phyloP scores from a whole-genome alignment of 2,329 filamentous ascomycete genomes.

The Madurella fahalii region DNA sequence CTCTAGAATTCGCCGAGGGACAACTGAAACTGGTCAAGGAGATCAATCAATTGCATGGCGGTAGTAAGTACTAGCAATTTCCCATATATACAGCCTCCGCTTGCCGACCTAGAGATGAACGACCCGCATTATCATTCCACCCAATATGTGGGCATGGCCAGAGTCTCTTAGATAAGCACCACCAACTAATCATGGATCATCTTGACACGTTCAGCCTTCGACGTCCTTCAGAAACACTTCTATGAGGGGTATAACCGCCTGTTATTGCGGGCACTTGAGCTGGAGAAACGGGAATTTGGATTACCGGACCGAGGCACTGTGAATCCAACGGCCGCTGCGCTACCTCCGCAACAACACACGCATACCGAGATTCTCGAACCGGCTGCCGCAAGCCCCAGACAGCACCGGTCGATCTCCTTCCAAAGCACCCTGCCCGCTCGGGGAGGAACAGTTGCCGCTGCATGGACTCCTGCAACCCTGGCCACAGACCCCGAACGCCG shows the following conservation, averaged over 20 bases:
- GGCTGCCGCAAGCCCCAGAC: neutral
- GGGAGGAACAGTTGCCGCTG: neutral
- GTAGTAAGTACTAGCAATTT: slow-evolving; percentile 15
- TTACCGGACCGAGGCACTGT: neutral
- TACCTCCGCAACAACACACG: neutral
- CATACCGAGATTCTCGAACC: neutral
- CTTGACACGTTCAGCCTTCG: slow-evolving; percentile 11
- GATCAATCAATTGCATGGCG: slow-evolving; percentile 21
- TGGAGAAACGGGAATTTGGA: slow-evolving; percentile 20
- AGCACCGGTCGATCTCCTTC: slow-evolving; percentile 12
- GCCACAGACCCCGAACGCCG: neutral
- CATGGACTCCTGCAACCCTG: neutral
- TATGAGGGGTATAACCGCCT: slow-evolving; percentile 26
- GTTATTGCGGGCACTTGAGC: slow-evolving; percentile 21
- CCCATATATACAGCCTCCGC: neutral
- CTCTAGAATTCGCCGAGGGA: slow-evolving; percentile 25
- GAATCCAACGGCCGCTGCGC: neutral
- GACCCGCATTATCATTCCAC: too few relatives aligned
- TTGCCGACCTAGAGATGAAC: neutral
- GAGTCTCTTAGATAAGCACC: neutral
- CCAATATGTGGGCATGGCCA: too few relatives aligned
- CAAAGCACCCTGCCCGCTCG: neutral
- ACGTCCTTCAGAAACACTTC: slow-evolving; percentile 22
- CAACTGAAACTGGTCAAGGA: slow-evolving; percentile 25
- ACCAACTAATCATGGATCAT: neutral